Base-by-base conservation (phyloP, 2,329 filamentous ascomycete species). In the Sphaceloma murrayae region DNA sequence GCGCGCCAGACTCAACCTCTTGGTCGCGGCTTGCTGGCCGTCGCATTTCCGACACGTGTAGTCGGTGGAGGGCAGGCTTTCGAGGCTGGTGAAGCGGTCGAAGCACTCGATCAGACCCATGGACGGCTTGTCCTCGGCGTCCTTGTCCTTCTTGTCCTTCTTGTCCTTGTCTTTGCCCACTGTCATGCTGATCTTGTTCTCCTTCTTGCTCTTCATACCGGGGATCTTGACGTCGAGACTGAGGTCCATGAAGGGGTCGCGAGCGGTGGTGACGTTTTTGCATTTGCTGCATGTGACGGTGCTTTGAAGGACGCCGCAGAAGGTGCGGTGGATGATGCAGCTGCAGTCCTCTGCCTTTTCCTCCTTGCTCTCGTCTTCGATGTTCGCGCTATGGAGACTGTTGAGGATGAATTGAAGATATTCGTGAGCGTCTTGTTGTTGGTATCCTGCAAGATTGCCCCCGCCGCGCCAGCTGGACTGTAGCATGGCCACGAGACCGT, bases 331-430 rank as follows among this genome's bases (percentile, higher is more conserved):
- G 53, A 96, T 82, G 55, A 96, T 85, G 63, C 89, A 98, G 48
- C 80, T 77, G 68, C 91, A 96, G 49, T 66, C 58, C 32, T 58
- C 56, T 11, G 51, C 50, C 27, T 57, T 56, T 19, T 54, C 52
- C 30, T 49, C 43, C 46, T 52, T 52, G 22, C 60, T 58, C 10
- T 60, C 56, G 34, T 57, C 56, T 24, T 59, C 80, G 29, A 75
- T 74, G 54, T 88, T 91, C 30, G 86, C 69, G 7, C 67, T 78
- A 58, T 95, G 89, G 11, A 98, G 72, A 55, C 91, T 85, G 65
- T 95, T 89, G 26, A 93, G 82, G 24, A 96, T 75, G 58, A 94
- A 95, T 59, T 94, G 87, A 62, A 95, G 93, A 65, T 94, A 96
- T 61, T 96, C 89, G 59, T 96, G 89, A 1, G 89, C 89, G 58